These are phyloP conservation scores for Sporothrix brasiliensis DNA, from an alignment of 2,329 filamentous ascomycete genomes.

Conservation along the genomic window DNA sequence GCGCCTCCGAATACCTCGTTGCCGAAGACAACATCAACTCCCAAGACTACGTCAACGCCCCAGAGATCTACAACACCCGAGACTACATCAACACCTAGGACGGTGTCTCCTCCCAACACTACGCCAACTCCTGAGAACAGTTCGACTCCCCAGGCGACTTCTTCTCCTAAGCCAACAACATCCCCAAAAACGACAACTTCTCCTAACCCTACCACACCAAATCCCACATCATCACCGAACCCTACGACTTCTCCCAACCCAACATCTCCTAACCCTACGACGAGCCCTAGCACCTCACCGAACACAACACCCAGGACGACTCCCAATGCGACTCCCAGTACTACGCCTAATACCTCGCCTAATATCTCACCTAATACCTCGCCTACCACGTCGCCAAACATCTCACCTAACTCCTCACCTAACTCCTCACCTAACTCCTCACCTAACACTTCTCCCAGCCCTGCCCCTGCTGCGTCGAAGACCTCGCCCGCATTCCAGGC, in stretches of 20 bases:
- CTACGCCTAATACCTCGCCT: background rate
- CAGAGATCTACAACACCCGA: background rate
- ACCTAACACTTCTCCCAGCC: background rate
- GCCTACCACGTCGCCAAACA: background rate
- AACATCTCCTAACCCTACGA: background rate
- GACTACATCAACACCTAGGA: background rate
- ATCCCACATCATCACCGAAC: background rate
- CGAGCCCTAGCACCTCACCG: background rate
- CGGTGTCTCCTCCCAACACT: background rate
- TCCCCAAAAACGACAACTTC: background rate
- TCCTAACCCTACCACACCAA: background rate
- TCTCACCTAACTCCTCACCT: background rate
- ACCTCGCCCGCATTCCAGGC: slow-evolving; percentile 20
- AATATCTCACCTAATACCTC: background rate
- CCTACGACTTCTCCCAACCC: background rate
- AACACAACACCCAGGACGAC: background rate
- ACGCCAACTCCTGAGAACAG: background rate
- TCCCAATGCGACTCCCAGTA: background rate
- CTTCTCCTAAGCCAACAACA: background rate
- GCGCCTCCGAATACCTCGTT: background rate
- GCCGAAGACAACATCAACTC: slow-evolving; percentile 1
- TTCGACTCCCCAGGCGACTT: background rate
- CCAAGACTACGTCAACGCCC: background rate
- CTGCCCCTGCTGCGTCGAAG: background rate
- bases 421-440: background rate